Base-by-base conservation (phyloP, 208 protist species). In the Acanthamoeba pearcei region DNA sequence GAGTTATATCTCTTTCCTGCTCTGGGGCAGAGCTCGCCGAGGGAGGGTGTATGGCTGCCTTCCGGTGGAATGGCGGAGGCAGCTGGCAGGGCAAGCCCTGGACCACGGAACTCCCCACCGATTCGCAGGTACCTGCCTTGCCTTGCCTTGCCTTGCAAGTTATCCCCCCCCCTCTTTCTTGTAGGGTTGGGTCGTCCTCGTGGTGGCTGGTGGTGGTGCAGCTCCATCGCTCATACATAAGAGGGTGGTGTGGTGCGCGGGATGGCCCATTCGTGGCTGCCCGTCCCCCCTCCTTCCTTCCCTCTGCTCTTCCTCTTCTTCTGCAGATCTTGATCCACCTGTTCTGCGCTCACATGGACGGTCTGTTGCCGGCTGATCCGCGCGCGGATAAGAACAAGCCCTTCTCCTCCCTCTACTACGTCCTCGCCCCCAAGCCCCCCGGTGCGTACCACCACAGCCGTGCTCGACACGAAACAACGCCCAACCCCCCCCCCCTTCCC, bases 31-130 rank as follows among this genome's bases (percentile, higher is more conserved):
- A 91, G 60, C 60, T 91, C 32, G 83, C 83, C 19, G 60, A 29
- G 9, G 83, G 83, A 49, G 83, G 83, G 4, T 91, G 83, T 27
- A 91, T 91, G 83, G 83, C 83, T 22, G 83, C 83, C 55, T 91
- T 91, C 60, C 32, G 42, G 57, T 91, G 83, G 83, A 91, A 91
- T 49, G 83, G 83, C 27, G 83, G 83, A 49, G 83, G 83, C 83
- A 91, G 55, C 60, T 91, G 83, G 83, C 51, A 91, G 35, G 83
- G 60, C 29, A 91, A 91, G 38, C 55, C 51, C 19, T 91, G 83
- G 83, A 91, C 83, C 17, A 62, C 83, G 15, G 83, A 91, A 70
- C 83, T 91, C 32, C 83, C 83, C 5, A 91, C 83, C 22, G 83
- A 91, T n/a, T 62, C 83, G 19, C 83, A 91, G 83, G 76, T 57